A percentile compares a stretch with the other conserved stretches of the same genome.
phyloP scores from a whole-genome alignment of 176 grass and related monocot species.

The Bonia amplexicaulis region DNA sequence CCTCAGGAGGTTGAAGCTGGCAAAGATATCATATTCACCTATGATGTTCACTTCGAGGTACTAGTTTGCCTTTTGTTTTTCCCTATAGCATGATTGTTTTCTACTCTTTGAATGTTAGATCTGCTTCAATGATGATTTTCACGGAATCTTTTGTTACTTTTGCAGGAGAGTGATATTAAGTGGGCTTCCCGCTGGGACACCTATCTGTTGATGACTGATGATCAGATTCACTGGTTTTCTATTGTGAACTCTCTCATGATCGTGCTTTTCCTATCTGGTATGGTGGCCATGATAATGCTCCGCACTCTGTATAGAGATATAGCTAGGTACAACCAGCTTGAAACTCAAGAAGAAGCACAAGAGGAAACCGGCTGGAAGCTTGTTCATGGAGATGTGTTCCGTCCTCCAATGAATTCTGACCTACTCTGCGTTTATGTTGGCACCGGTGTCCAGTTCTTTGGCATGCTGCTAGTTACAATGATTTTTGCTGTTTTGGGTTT shows the following conservation, averaged over 20 bases:
- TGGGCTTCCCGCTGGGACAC: constrained; percentile 77
- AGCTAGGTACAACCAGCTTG: constrained; percentile 62
- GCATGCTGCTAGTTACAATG: constrained; percentile 70
- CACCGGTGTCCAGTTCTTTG: constrained; percentile 62
- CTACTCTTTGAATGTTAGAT: constrained; percentile 24
- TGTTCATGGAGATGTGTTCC: constrained; percentile 68
- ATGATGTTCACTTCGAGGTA: constrained; percentile 62
- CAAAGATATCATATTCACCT: constrained; percentile 57
- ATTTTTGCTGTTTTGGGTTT: constrained; percentile 66
- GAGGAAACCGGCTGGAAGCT: constrained; percentile 78
- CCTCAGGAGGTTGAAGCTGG: constrained; percentile 53
- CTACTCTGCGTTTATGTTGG: constrained; percentile 59
- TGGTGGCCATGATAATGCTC: constrained; percentile 81
- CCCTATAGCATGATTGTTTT: background rate
- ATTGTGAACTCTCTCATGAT: constrained; percentile 75
- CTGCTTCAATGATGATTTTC: background rate
- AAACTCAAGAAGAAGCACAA: constrained; percentile 69
- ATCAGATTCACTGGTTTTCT: constrained; percentile 76
- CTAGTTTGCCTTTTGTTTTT: constrained; percentile 4
- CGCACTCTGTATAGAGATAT: constrained; percentile 69
- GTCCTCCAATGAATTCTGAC: constrained; percentile 51
- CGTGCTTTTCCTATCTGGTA: constrained; percentile 61
- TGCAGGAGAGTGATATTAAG: constrained; percentile 60
- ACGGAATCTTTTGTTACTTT: background rate
- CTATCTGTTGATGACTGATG: constrained; percentile 64